Base-by-base conservation (phyloP, 2,329 filamentous ascomycete genomes). In the Phaeoacremonium minimum region DNA sequence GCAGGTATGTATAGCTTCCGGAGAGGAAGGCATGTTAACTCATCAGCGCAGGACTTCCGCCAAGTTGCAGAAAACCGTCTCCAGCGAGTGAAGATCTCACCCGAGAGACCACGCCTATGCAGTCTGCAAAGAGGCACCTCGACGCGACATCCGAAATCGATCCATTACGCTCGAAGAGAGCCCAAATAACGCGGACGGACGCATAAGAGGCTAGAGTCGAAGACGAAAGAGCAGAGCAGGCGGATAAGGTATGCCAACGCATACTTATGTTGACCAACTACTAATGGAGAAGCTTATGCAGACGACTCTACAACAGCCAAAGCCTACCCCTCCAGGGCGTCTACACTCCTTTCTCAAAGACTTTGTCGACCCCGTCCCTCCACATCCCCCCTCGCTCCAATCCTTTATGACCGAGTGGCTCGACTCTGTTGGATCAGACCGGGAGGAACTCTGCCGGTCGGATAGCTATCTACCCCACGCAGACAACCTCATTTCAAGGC, bases 371-470 rank as follows among this genome's bases (percentile, higher is more conserved):
- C 20, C 20, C 20, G 8, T 26, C 20, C 8, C 8, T 8, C 20
- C 20, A n/a, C 8, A n/a, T n/a, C 20, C 20, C n/a, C 20, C 8
- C 20, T 26, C 20, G 8, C 20, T n/a, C n/a, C 20, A 26, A 8
- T 9, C 8, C 8, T 26, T 26, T 26, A 33, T 41, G 32, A 40
- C 43, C 28, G 37, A 45, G 30, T 45, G 37, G 40, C 43, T 45
- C 33, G 43, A 49, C 35, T 41, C 46, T 38, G 35, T 55, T 36
- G 48, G 36, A 38, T 48, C 47, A 22, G 45, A 50, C 38, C 40
- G 45, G 49, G 42, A 52, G 33, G 49, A 42, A 43, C 40, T 41
- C 43, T 53, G 43, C 35, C 46, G 46, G 33, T 56, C 50, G 35
- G 50, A 53, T 42, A 50, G 42, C 42, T 35, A 46, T 45, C 45